Percentiles rank a stretch among this genome's conserved stretches.
These are phyloP conservation scores for Fusarium staphyleae DNA, from an alignment of 2,329 filamentous ascomycete genomes.

Conservation along the genomic window DNA sequence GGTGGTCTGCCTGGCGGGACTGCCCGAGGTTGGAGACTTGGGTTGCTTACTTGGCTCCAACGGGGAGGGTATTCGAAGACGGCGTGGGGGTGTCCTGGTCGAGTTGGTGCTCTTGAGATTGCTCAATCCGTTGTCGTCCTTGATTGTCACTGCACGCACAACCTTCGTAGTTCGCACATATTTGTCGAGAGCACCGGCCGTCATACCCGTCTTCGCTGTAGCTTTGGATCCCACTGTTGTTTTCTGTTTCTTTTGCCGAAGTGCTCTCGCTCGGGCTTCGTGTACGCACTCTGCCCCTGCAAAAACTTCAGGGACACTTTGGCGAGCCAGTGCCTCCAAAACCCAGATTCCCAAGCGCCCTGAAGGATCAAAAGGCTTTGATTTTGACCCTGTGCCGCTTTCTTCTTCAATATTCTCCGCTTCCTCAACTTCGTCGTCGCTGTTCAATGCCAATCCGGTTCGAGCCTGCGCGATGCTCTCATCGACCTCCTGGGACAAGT, in stretches of 20 bases:
- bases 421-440: constrained; percentile 69
- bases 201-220: constrained; percentile 31
- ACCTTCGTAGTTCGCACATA: constrained; percentile 53
- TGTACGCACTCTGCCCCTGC: constrained; percentile 41
- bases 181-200: constrained; percentile 48
- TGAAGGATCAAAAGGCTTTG: constrained; percentile 65
- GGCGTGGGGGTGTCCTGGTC: constrained; percentile 19
- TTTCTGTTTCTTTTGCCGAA: constrained; percentile 20
- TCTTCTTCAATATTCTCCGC: constrained; percentile 38
- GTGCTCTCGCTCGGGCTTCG: not conserved
- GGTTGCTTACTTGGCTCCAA: constrained; percentile 49
- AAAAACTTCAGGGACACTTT: constrained; percentile 37
- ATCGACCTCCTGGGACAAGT: constrained; percentile 76
- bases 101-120: constrained; percentile 9
- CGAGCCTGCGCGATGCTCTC: constrained; percentile 60
- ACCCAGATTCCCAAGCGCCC: constrained; percentile 57
- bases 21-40: constrained; percentile 36
- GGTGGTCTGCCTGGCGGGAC: constrained; percentile 35
- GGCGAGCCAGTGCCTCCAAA: constrained; percentile 46
- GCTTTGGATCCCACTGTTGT: constrained; percentile 26
- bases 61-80: constrained; percentile 37
- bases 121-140: constrained; percentile 6
- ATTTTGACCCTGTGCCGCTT: constrained; percentile 2
- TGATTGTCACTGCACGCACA: constrained; percentile 4
- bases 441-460: constrained; percentile 65